Conservation (phyloP, 2,329 filamentous ascomycete species). For the Botrytis elliptica region DNA sequence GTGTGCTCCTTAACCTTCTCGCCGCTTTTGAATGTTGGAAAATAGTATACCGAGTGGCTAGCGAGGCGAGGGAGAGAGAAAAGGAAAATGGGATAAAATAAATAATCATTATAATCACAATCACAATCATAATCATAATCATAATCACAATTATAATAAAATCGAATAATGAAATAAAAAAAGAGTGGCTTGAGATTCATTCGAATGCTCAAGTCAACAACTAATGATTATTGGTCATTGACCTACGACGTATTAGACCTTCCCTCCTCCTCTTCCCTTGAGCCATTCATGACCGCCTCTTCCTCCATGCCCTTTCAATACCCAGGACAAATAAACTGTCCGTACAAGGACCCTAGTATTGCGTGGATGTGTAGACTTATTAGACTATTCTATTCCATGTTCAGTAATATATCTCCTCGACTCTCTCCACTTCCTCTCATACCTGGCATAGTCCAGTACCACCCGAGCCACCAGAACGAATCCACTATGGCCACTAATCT, state of each 20-base stretch:
- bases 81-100: constrained; percentile 6
- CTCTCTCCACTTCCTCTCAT: constrained; percentile 1
- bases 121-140: neutral
- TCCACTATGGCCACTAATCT: constrained; percentile 16
- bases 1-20: neutral
- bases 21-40: constrained; percentile 9
- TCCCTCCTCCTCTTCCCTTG: neutral
- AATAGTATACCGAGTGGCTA: neutral
- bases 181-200: constrained; percentile 8
- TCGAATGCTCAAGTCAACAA: neutral
- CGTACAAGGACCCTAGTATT: constrained; percentile 11
- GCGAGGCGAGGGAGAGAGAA: neutral
- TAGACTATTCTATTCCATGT: constrained; percentile 1
- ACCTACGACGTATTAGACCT: neutral
- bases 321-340: neutral
- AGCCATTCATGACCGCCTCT: constrained; percentile 12
- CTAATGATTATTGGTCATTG: neutral
- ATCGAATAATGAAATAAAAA: neutral
- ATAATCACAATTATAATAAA: neutral
- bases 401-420: constrained; percentile 5
- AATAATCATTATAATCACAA: neutral
- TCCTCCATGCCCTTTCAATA: neutral
- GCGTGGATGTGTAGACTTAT: neutral
- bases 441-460: constrained; percentile 10
- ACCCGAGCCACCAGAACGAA: constrained; percentile 5